Percentiles rank a stretch among this genome's conserved stretches.
Evolutionary conservation across 139 green algal genomes (phyloP).

Genomic region (Haematococcus lacustris): DNA sequence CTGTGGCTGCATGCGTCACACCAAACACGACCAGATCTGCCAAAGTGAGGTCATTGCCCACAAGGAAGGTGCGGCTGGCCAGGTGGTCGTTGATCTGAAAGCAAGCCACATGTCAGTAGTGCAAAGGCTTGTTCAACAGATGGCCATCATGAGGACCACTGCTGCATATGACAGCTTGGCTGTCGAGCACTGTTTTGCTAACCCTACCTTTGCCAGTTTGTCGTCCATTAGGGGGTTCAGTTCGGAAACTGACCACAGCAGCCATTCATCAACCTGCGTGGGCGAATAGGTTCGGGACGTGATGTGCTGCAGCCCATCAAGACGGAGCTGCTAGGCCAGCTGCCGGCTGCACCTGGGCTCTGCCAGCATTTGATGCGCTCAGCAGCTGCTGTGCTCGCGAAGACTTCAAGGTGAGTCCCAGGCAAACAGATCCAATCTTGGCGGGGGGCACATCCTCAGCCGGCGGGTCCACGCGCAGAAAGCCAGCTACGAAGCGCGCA

Average conservation of each 20-base stretch:
- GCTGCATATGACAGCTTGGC: background rate
- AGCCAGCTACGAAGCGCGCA: too few relatives aligned
- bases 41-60: conserved; percentile 21
- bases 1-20: conserved; percentile 33
- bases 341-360: too few relatives aligned
- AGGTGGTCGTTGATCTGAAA: conserved; percentile 31
- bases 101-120: background rate
- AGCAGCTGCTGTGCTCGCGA: too few relatives aligned
- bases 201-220: conserved; percentile 1
- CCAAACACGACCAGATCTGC: conserved; percentile 44
- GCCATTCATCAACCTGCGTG: conserved; percentile 6
- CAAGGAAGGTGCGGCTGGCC: conserved; percentile 27
- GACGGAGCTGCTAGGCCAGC: too few relatives aligned
- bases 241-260: background rate
- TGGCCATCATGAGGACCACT: background rate
- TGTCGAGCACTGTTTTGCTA: too few relatives aligned
- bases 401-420: too few relatives aligned
- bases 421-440: too few relatives aligned
- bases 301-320: too few relatives aligned
- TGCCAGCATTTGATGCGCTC: too few relatives aligned
- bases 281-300: too few relatives aligned
- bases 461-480: too few relatives aligned
- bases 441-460: too few relatives aligned
- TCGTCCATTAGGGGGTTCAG: conserved; percentile 2
- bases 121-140: background rate